Percentiles rank a stretch among this genome's conserved stretches.
Conservation (phyloP, 2,329 filamentous ascomycete species). For the Fusarium drepaniforme region DNA sequence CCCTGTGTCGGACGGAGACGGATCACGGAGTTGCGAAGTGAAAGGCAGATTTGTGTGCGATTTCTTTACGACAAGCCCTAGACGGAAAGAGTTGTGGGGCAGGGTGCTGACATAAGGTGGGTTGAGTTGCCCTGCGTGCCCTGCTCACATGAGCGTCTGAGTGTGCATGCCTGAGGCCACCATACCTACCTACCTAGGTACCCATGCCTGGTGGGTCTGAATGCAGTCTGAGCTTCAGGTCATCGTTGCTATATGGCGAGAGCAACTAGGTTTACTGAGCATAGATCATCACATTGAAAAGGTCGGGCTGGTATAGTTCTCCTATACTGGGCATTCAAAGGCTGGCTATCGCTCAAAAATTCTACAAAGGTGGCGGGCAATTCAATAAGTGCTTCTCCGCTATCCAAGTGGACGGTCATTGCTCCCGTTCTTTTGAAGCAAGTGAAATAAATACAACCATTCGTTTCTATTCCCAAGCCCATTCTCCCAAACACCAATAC, state of each 20-base stretch:
- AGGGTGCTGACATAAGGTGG: conserved; percentile 35
- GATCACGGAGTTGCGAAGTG: conserved; percentile 43
- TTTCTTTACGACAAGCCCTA: conserved; percentile 44
- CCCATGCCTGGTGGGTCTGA: background rate
- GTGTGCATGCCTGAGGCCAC: background rate
- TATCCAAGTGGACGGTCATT: conserved; percentile 20
- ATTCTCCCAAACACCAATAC: conserved; percentile 30
- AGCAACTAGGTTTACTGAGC: background rate
- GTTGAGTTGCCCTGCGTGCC: background rate
- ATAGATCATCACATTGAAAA: background rate
- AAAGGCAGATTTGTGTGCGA: conserved; percentile 49
- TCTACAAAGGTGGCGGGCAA: background rate
- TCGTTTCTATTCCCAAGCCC: conserved; percentile 31
- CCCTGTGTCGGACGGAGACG: conserved; percentile 43
- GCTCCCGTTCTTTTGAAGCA: conserved; percentile 17
- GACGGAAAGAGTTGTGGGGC: conserved; percentile 33
- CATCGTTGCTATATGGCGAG: background rate
- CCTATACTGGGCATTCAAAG: background rate
- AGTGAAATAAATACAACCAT: conserved; percentile 32
- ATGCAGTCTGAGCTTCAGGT: background rate
- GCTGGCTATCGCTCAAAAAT: background rate
- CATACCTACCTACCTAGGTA: background rate
- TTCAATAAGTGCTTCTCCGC: background rate
- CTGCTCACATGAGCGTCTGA: background rate
- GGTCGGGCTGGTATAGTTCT: background rate